These are phyloP conservation scores for Dactylellina leptospora DNA, from an alignment of 2,329 filamentous ascomycete genomes.

Conservation along the genomic window DNA sequence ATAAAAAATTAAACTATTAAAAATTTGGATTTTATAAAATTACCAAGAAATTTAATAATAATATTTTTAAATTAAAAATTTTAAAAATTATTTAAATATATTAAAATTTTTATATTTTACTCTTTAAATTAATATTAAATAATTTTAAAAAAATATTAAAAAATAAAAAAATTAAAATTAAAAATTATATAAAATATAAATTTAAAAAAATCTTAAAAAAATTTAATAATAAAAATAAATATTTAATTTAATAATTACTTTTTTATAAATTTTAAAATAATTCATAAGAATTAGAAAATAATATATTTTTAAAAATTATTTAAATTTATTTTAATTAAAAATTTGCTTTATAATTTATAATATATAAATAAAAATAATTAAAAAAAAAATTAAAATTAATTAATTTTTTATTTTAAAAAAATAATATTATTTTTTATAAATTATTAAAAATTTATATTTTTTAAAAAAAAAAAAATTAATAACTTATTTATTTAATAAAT, in stretches of 20 bases:
- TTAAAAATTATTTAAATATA: background rate
- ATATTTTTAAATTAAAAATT: conserved; percentile 4
- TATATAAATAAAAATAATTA: background rate
- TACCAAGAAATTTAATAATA: conserved; percentile 7
- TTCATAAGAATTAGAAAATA: background rate
- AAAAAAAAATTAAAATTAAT: background rate
- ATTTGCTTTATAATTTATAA: background rate
- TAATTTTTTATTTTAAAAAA: background rate
- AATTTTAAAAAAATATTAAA: background rate
- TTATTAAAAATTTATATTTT: background rate
- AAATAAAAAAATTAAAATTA: background rate
- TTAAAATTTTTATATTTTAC: conserved; percentile 3
- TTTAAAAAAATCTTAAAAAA: background rate
- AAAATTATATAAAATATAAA: background rate
- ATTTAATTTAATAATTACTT: conserved; percentile 1
- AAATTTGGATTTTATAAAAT: conserved; percentile 6
- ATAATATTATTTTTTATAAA: background rate
- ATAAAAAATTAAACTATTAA: conserved; percentile 5
- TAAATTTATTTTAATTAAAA: conserved; percentile 3
- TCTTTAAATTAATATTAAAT: background rate
- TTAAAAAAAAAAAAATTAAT: too few species aligned
- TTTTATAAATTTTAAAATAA: conserved; percentile 7
- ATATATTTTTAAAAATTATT: background rate
- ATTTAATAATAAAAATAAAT: conserved; percentile 1
- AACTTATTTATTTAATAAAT: too few species aligned